A percentile compares a stretch with the other conserved stretches of the same genome.
These are phyloP conservation scores for Ascochyta lentis DNA, from an alignment of 2,329 filamentous ascomycete species.

Conservation along the genomic window DNA sequence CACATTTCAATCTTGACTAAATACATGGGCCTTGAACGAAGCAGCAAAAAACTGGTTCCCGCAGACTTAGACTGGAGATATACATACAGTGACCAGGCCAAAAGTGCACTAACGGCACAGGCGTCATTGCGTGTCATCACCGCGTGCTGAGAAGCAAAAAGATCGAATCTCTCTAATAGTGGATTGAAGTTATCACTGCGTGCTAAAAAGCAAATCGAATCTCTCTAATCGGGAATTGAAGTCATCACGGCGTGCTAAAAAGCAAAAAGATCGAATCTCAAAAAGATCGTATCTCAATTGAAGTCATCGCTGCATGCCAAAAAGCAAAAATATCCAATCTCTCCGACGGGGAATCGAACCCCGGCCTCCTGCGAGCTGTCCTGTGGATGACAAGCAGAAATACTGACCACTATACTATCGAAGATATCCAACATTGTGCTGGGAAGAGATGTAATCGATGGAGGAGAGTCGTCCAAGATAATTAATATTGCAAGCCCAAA, in stretches of 20 bases:
- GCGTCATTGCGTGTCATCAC: too few species aligned
- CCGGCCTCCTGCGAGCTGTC: conserved; percentile 17
- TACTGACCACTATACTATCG: conserved; percentile 21
- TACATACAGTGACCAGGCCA: too few species aligned
- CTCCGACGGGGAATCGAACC: conserved; percentile 21
- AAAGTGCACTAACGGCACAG: too few species aligned
- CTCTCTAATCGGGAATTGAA: conserved; percentile 20
- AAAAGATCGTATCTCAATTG: not conserved
- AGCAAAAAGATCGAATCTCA: conserved; percentile 10
- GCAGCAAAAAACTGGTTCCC: too few species aligned
- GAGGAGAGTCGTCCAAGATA: too few species aligned
- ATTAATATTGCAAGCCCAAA: too few species aligned
- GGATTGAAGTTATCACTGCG: conserved; percentile 2
- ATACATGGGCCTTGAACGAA: too few species aligned
- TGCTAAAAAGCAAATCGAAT: not conserved
- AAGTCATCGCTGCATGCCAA: not conserved
- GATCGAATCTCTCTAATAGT: conserved; percentile 14
- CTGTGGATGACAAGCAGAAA: conserved; percentile 18
- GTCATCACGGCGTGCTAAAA: not conserved
- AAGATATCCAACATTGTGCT: conserved; percentile 15
- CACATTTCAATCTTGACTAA: not conserved
- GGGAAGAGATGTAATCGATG: conserved; percentile 12
- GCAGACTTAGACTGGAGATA: too few species aligned
- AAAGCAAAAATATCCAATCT: conserved; percentile 12
- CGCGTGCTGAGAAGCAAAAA: not conserved